These are phyloP conservation scores for Saccharum hybrid DNA, from an alignment of 202 grass and related monocot genomes.

Conservation along the genomic window DNA sequence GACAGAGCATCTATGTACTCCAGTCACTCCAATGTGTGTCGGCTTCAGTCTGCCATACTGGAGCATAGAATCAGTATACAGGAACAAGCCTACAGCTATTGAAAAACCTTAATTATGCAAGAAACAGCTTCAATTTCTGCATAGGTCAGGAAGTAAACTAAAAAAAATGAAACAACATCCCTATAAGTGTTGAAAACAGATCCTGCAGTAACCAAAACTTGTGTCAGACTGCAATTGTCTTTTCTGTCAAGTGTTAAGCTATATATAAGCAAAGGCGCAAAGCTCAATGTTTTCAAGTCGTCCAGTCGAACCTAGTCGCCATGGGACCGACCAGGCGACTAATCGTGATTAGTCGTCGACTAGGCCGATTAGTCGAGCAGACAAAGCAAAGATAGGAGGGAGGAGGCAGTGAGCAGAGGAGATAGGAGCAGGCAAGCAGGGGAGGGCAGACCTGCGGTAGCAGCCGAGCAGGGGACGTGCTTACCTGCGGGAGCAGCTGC, in stretches of 20 bases:
- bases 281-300: too few relatives aligned
- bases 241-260: not conserved
- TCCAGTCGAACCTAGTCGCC: too few relatives aligned
- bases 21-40: slow-evolving; percentile 17
- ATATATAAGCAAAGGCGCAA: slow-evolving; percentile 1
- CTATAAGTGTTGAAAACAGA: slow-evolving; percentile 14
- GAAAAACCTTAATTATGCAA: slow-evolving; percentile 21
- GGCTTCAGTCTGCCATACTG: not conserved
- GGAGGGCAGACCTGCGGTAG: too few relatives aligned
- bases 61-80: slow-evolving; percentile 9
- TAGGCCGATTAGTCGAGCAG: too few relatives aligned
- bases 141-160: not conserved
- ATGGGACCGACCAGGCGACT: too few relatives aligned
- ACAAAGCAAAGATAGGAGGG: too few relatives aligned
- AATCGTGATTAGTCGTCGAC: too few relatives aligned
- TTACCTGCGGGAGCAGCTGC: too few relatives aligned
- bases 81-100: slow-evolving; percentile 9
- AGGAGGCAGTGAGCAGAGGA: too few relatives aligned
- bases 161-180: not conserved
- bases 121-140: slow-evolving; percentile 7
- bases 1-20: not conserved
- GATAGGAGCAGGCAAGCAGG: too few relatives aligned
- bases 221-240: not conserved
- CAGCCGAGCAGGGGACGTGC: too few relatives aligned
- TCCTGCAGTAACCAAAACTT: slow-evolving; percentile 7